Evolutionary conservation across 129 eudicot genomes (phyloP), one percentile per base, ranked within the genome.

Genomic region (Kitagawia praeruptora): DNA sequence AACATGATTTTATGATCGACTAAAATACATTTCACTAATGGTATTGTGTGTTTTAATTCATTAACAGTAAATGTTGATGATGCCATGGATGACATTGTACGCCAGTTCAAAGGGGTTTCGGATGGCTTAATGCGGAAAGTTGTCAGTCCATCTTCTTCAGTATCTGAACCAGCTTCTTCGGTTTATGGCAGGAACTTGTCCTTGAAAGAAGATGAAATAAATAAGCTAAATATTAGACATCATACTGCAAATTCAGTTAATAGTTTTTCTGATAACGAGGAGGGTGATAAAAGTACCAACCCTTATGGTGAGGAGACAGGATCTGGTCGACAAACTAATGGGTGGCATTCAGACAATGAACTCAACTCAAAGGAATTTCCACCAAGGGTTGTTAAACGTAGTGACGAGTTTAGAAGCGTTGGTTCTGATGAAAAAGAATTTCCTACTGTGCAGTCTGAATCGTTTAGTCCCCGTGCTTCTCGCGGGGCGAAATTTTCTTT

Each of bases 21-120:
- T 74, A 3, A 46, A n/a, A 44, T 23, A 25, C n/a, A 56, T 41
- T 40, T 38, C 23, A 77, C 31, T 61, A 41, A 11, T 9, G 23
- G 10, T 77, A 56, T 53, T 31, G 8, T 23, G 67, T 63, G 44
- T 77, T 74, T 80, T 81, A 69, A 45, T 58, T 61, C 7, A 81
- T 31, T 37, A 79, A 10, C 97, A 96, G 99, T 96, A 18, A 96
- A 92, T 39, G 98, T 96, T 77, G 99, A 92, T 83, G 99, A 96
- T 89, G 99, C 99, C 73, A 85, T 96, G 87, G 98, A 96, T 89
- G 98, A 96, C 87, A 92, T 92, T 23, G 93, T 96, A 61, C 91
- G 98, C 58, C 98, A 96, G 81, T 90, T 92, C 89, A 96, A 89
- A 86, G 97, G 98, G 74, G 97, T 86, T 85, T 93, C 98, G 72